These are phyloP conservation scores for Biscogniauxia marginata DNA, from an alignment of 2,329 filamentous ascomycete species.

Conservation along the genomic window DNA sequence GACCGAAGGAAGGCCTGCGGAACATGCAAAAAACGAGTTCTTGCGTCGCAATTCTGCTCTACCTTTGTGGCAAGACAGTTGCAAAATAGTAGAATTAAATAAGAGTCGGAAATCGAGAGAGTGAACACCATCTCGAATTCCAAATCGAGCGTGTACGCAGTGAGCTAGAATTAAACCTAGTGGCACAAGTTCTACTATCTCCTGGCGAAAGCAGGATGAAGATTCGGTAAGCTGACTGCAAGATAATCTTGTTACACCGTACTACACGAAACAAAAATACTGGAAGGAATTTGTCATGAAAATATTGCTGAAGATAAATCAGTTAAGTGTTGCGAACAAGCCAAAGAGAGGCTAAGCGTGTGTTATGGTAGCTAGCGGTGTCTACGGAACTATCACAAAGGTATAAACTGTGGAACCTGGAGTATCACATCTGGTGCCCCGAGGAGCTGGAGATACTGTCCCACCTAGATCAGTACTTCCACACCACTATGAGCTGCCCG, in stretches of 20 bases:
- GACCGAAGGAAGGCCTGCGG: not conserved
- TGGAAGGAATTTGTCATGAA: not conserved
- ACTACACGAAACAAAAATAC: not conserved
- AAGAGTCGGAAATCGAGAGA: not conserved
- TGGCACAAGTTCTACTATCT: not conserved
- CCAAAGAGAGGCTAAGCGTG: not conserved
- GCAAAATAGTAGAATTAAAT: not conserved
- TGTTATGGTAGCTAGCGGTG: no score
- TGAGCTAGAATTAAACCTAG: not conserved
- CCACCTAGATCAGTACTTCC: no score
- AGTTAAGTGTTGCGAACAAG: not conserved
- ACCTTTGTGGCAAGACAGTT: not conserved
- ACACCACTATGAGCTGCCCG: no score
- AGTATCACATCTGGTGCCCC: no score
- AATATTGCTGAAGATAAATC: not conserved
- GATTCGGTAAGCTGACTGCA: not conserved
- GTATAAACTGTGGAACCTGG: no score
- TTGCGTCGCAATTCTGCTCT: not conserved
- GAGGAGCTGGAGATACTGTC: no score
- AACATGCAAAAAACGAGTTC: not conserved
- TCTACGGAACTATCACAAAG: no score
- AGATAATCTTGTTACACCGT: not conserved
- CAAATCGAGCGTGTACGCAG: not conserved
- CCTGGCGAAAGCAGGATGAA: not conserved
- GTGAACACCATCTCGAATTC: not conserved